Conservation (phyloP, 73 alveolate genomes). For the Paramecium biaurelia region DNA sequence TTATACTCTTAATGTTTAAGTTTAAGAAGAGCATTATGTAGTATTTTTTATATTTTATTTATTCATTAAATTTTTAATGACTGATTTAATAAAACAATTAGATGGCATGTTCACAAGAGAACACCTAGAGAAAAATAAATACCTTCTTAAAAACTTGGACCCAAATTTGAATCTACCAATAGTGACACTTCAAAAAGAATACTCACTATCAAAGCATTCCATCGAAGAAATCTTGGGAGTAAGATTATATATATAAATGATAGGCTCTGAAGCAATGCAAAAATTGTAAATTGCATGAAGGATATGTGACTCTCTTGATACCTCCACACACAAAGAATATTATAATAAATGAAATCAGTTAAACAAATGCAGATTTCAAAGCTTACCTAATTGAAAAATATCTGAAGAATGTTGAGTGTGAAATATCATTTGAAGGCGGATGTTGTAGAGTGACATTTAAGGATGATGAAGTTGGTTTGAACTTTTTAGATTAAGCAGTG, state of each 20-base stretch:
- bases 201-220: not conserved
- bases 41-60: not conserved
- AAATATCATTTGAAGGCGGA: conserved; percentile 39
- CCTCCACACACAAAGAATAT: conserved; percentile 38
- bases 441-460: conserved; percentile 48
- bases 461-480: conserved; percentile 45
- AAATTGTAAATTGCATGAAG: conserved; percentile 33
- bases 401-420: not conserved
- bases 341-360: conserved; percentile 20
- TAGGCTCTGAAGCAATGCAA: conserved; percentile 36
- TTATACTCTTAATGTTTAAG: not conserved
- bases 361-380: conserved; percentile 36
- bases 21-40: not conserved
- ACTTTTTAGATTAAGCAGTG: conserved; percentile 33
- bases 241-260: not conserved
- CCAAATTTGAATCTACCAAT: conserved; percentile 38
- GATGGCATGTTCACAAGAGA: conserved; percentile 38
- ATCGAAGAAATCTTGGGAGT: not conserved
- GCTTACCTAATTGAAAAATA: not conserved
- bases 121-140: not conserved
- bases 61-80: conserved; percentile 23
- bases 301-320: conserved; percentile 3
- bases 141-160: conserved; percentile 24
- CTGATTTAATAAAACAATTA: conserved; percentile 29
- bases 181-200: not conserved